These are phyloP conservation scores for Entonaema liquescens DNA, from an alignment of 495 filamentous ascomycete genomes.

Conservation along the genomic window DNA sequence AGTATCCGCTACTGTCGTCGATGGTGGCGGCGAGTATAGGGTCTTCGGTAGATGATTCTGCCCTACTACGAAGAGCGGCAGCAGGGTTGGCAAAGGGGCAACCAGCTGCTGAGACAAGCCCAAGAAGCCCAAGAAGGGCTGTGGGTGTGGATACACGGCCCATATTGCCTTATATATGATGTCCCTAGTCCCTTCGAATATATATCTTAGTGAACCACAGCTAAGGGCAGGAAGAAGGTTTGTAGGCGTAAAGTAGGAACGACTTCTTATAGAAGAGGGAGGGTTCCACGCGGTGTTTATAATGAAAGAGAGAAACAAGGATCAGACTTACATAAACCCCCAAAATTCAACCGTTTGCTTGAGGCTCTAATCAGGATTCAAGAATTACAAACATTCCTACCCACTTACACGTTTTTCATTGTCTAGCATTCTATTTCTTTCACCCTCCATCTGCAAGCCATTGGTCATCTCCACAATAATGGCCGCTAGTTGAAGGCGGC, in stretches of 20 bases:
- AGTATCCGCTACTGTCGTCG: slow-evolving; percentile 67
- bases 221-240: background rate
- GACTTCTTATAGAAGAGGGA: slow-evolving; percentile 10
- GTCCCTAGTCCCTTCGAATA: slow-evolving; percentile 8
- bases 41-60: slow-evolving; percentile 18
- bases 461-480: slow-evolving; percentile 30
- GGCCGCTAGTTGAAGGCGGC: background rate
- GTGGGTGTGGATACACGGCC: slow-evolving; percentile 24
- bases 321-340: slow-evolving; percentile 15
- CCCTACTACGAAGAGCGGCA: slow-evolving; percentile 39
- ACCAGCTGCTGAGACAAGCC: slow-evolving; percentile 42
- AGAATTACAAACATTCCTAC: slow-evolving; percentile 18
- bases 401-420: background rate
- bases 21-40: slow-evolving; percentile 54
- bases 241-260: background rate
- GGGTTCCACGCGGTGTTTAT: slow-evolving; percentile 31
- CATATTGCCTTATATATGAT: slow-evolving; percentile 30
- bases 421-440: slow-evolving; percentile 10
- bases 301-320: slow-evolving; percentile 10
- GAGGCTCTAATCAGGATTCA: slow-evolving; percentile 38
- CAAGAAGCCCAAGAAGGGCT: slow-evolving; percentile 34
- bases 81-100: slow-evolving; percentile 53
- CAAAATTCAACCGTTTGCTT: slow-evolving; percentile 6
- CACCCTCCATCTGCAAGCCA: slow-evolving; percentile 16
- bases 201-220: background rate